Conservation (phyloP, 345 rosid species). For the Eucalyptus caleyi region DNA sequence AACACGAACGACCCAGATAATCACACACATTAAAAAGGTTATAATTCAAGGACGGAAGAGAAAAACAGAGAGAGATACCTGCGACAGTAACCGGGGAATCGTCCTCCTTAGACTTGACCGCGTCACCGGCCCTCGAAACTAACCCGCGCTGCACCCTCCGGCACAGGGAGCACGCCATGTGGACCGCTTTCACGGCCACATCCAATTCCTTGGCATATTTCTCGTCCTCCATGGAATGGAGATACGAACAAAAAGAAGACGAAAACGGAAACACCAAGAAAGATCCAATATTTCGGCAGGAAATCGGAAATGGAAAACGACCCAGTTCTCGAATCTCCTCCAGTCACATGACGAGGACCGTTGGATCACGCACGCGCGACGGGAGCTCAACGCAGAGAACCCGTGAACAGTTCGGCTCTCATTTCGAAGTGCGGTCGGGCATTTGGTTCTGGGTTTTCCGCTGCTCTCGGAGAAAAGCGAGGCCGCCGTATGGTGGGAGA, state of each 20-base stretch:
- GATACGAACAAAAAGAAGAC: not conserved
- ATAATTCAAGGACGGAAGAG: not conserved
- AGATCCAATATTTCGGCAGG: not conserved
- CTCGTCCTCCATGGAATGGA: not conserved
- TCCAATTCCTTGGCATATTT: conserved; percentile 47
- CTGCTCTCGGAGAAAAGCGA: not conserved
- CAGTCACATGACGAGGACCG: not conserved
- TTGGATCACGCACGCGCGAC: not conserved
- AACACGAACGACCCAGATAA: not conserved
- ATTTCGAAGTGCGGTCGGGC: not conserved
- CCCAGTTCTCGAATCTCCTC: not conserved
- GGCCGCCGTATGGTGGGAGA: not conserved
- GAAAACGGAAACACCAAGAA: not conserved
- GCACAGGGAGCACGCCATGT: conserved; percentile 73
- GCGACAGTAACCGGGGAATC: conserved; percentile 93
- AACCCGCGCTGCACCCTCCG: conserved; percentile 59
- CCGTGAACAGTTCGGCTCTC: not conserved
- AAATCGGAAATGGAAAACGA: not conserved
- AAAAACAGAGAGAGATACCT: conserved; percentile 17
- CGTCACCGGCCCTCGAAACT: conserved; percentile 10
- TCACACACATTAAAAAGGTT: not conserved
- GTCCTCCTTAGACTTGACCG: conserved; percentile 65
- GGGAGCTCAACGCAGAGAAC: not conserved
- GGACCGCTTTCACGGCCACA: conserved; percentile 71
- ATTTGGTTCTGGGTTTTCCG: not conserved